These are phyloP conservation scores for Venturia pyrina DNA, from an alignment of 2,329 filamentous ascomycete species.

Conservation along the genomic window DNA sequence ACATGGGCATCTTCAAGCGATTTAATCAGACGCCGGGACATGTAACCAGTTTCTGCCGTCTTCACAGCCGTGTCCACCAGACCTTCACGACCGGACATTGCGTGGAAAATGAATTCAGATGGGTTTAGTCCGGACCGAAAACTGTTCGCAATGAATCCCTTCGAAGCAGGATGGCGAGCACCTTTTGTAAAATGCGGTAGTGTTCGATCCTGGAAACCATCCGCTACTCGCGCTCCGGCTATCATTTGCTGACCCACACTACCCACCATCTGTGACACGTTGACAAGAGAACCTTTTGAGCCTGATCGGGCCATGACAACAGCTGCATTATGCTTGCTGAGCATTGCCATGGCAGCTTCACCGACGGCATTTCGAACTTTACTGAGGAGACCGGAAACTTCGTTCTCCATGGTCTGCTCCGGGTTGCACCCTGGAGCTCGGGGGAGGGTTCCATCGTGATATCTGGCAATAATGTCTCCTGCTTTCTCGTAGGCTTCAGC, in stretches of 20 bases:
- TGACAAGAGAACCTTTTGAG: conserved; percentile 94
- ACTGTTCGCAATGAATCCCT: conserved; percentile 94
- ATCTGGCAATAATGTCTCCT: conserved; percentile 72
- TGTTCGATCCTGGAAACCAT: conserved; percentile 93
- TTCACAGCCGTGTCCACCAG: conserved; percentile 98
- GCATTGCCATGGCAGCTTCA: conserved; percentile 77
- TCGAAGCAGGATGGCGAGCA: conserved; percentile 80
- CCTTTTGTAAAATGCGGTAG: conserved; percentile 94
- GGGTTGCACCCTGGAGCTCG: conserved; percentile 85
- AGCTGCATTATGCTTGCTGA: conserved; percentile 86
- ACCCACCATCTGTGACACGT: conserved; percentile 98
- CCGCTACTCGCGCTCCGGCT: conserved; percentile 78
- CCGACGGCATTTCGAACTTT: conserved; percentile 87
- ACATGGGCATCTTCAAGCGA: conserved; percentile 90
- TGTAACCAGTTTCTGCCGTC: conserved; percentile 97
- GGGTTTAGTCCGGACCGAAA: conserved; percentile 89
- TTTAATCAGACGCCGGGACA: conserved; percentile 98
- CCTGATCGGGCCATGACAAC: conserved; percentile 96
- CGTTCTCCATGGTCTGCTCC: conserved; percentile 83
- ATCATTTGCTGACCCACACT: conserved; percentile 98
- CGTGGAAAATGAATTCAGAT: conserved; percentile 95
- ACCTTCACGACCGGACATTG: conserved; percentile 96
- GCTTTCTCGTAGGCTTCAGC: conserved; percentile 68
- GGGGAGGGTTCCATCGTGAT: conserved; percentile 68
- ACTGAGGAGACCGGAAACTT: conserved; percentile 82